Percentiles rank a stretch among this genome's conserved stretches.
Conservation (phyloP, 1,139 yeast species). For the Candida sp. region DNA sequence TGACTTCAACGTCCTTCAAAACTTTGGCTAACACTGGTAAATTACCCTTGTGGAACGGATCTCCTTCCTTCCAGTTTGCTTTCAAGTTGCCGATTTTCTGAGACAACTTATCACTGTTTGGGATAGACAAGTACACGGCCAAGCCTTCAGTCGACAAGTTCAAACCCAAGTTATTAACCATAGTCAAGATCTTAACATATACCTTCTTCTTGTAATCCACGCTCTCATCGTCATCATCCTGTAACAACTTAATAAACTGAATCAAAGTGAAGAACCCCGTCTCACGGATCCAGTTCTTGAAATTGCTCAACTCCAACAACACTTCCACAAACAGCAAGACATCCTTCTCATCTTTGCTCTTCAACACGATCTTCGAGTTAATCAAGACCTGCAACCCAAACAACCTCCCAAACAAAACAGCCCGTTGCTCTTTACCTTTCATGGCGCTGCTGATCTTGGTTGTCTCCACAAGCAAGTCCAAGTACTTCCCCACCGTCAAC, state of each 20-base stretch:
- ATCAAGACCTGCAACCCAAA: conserved; percentile 84
- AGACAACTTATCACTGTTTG: conserved; percentile 32
- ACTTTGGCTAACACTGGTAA: conserved; percentile 63
- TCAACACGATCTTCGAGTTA: conserved; percentile 55
- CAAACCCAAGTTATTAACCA: conserved; percentile 57
- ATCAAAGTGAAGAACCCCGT: conserved; percentile 75
- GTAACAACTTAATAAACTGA: conserved; percentile 40
- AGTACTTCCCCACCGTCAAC: conserved; percentile 36
- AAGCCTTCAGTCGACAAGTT: conserved; percentile 81
- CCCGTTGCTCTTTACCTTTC: conserved; percentile 84
- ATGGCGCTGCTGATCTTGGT: conserved; percentile 54
- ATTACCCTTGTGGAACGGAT: conserved; percentile 77
- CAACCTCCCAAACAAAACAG: conserved; percentile 78
- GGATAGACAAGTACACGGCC: conserved; percentile 65
- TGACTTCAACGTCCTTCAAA: conserved; percentile 57
- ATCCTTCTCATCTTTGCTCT: conserved; percentile 27
- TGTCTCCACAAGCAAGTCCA: conserved; percentile 46
- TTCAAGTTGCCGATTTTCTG: conserved; percentile 27
- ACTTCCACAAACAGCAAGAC: conserved; percentile 42
- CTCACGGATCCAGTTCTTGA: conserved; percentile 89
- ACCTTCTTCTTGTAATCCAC: conserved; percentile 19
- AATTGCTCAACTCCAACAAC: conserved; percentile 60
- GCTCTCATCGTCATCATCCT: conserved; percentile 7
- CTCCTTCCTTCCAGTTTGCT: conserved; percentile 67
- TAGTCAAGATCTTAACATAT: conserved; percentile 34